Conservation (phyloP, 1,139 yeast species). For the Suhomyces panamericanus region DNA sequence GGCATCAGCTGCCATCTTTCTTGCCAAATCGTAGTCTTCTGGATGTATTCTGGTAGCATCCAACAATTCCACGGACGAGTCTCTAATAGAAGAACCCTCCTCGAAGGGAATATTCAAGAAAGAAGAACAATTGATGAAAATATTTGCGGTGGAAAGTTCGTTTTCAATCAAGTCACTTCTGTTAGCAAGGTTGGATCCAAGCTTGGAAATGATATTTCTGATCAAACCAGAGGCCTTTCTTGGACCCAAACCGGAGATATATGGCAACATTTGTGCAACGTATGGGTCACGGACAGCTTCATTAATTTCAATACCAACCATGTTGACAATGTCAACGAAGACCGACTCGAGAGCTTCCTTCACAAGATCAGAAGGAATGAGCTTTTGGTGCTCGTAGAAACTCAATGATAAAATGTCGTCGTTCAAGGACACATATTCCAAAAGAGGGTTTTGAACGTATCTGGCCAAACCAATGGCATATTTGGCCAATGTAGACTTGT, state of each 20-base stretch:
- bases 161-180: slow-evolving; percentile 79
- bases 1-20: slow-evolving; percentile 98
- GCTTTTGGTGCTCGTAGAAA: slow-evolving; percentile 73
- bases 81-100: slow-evolving; percentile 46
- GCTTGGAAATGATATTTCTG: slow-evolving; percentile 72
- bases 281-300: slow-evolving; percentile 80
- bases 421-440: slow-evolving; percentile 83
- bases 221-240: slow-evolving; percentile 88
- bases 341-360: slow-evolving; percentile 72
- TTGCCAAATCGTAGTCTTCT: slow-evolving; percentile 92
- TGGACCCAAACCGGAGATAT: slow-evolving; percentile 90
- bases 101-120: slow-evolving; percentile 80
- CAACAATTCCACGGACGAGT: slow-evolving; percentile 70
- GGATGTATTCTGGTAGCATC: slow-evolving; percentile 98
- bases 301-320: slow-evolving; percentile 92
- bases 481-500: slow-evolving; percentile 76
- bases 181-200: slow-evolving; percentile 66
- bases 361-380: slow-evolving; percentile 65
- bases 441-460: slow-evolving; percentile 83
- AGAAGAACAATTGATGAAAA: slow-evolving; percentile 90
- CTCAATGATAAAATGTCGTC: slow-evolving; percentile 70
- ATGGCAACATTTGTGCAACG: slow-evolving; percentile 69
- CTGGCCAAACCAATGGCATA: slow-evolving; percentile 90
- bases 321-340: slow-evolving; percentile 85
- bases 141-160: slow-evolving; percentile 72